Percentiles rank a stretch among this genome's conserved stretches.
phyloP scores from a whole-genome alignment of 108 stramenopile genomes.

The Parietichytrium sp. region DNA sequence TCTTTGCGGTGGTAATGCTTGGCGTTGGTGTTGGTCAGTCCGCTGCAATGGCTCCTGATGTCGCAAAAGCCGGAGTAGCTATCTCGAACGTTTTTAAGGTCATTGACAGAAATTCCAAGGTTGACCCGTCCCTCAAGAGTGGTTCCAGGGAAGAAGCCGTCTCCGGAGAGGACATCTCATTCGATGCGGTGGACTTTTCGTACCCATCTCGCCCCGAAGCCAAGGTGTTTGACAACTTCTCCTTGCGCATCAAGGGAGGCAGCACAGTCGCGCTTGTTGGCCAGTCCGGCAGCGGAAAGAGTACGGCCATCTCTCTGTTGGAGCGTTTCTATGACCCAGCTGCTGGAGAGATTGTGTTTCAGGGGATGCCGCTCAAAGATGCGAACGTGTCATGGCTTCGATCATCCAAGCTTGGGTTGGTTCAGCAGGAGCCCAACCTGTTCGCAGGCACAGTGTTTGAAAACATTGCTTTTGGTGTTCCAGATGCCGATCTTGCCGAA shows the following conservation, averaged over 20 bases:
- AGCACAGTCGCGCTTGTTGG: slow-evolving; percentile 47
- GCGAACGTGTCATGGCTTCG: slow-evolving; percentile 60
- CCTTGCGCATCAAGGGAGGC: slow-evolving; percentile 36
- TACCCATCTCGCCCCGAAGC: slow-evolving; percentile 41
- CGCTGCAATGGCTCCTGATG: slow-evolving; percentile 49
- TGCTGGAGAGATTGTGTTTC: slow-evolving; percentile 44
- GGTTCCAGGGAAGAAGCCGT: not conserved
- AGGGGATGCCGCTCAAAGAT: slow-evolving; percentile 43
- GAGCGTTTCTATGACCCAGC: slow-evolving; percentile 59
- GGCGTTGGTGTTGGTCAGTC: slow-evolving; percentile 56
- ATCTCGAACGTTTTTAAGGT: slow-evolving; percentile 51
- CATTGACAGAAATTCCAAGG: slow-evolving; percentile 48
- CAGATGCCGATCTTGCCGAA: slow-evolving; percentile 43
- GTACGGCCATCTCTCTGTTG: slow-evolving; percentile 62
- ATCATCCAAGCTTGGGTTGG: slow-evolving; percentile 67
- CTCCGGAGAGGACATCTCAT: not conserved
- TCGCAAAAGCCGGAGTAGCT: slow-evolving; percentile 51
- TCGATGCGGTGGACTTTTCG: slow-evolving; percentile 46
- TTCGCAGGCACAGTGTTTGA: slow-evolving; percentile 72
- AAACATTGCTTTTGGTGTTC: slow-evolving; percentile 70
- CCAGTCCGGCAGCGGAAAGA: slow-evolving; percentile 67
- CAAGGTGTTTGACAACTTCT: slow-evolving; percentile 16
- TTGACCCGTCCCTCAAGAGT: not conserved
- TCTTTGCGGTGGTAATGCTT: slow-evolving; percentile 55
- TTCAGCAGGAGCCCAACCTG: slow-evolving; percentile 77